Percentiles rank a stretch among this genome's conserved stretches.
phyloP scores from a whole-genome alignment of 768 basidiomycete genomes.

The Lactarius pseudohatsudake region DNA sequence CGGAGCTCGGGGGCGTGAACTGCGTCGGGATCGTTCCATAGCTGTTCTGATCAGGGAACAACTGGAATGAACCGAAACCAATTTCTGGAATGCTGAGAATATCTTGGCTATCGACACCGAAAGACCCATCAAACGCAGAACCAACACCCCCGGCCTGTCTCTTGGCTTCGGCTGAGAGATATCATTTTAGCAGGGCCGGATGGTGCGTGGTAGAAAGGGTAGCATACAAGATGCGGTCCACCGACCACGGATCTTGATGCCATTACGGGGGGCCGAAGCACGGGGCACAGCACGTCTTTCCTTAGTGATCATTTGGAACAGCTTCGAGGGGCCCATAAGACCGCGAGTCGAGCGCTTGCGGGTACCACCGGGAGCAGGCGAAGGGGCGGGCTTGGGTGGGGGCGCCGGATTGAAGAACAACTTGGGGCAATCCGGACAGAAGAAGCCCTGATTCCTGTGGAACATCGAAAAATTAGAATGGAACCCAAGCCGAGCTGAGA shows the following conservation, averaged over 20 bases:
- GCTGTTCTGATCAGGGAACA: conserved; percentile 40
- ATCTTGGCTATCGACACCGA: conserved; percentile 42
- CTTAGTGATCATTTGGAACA: conserved; percentile 28
- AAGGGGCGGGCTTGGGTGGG: conserved; percentile 9
- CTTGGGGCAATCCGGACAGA: conserved; percentile 38
- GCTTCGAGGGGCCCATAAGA: conserved; percentile 27
- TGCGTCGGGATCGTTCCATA: conserved; percentile 31
- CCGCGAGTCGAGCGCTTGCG: conserved; percentile 21
- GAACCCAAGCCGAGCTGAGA: not conserved
- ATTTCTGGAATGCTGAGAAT: conserved; percentile 38
- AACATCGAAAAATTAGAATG: not conserved
- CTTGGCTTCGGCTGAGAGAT: conserved; percentile 19
- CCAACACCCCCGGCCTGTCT: conserved; percentile 28
- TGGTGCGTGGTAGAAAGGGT: not conserved
- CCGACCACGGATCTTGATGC: conserved; percentile 31
- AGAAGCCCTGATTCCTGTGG: conserved; percentile 36
- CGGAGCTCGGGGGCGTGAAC: conserved; percentile 8
- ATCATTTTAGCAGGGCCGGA: not conserved
- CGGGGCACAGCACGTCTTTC: conserved; percentile 22
- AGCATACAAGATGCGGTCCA: conserved; percentile 32
- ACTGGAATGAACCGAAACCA: conserved; percentile 41
- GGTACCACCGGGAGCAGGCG: conserved; percentile 23
- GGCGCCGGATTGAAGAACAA: conserved; percentile 29
- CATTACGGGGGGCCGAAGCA: conserved; percentile 10
- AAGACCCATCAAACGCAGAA: conserved; percentile 38